Conservation (phyloP, 805 yeast species). For the Teunomyces kruisii region DNA sequence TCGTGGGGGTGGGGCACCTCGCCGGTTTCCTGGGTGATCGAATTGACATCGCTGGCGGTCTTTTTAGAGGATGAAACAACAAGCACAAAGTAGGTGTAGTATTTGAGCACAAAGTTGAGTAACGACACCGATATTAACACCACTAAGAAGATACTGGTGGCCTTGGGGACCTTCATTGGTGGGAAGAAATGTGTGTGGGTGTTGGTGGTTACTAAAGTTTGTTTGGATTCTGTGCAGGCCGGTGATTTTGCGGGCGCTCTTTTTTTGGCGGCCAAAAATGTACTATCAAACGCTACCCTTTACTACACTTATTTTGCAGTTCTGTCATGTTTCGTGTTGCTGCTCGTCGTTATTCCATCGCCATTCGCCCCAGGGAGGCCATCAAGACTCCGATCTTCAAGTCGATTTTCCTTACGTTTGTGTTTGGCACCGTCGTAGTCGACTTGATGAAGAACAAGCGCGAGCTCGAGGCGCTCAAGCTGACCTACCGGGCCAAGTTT, state of each 20-base stretch:
- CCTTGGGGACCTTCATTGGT: conserved; percentile 33
- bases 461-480: conserved; percentile 40
- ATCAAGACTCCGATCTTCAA: conserved; percentile 34
- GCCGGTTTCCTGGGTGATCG: conserved; percentile 32
- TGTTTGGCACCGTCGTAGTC: conserved; percentile 47
- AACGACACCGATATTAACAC: conserved; percentile 30
- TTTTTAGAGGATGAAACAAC: conserved; percentile 30
- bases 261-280: neutral
- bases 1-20: conserved; percentile 46
- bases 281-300: too few species aligned
- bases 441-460: conserved; percentile 48
- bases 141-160: conserved; percentile 34
- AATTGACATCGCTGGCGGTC: conserved; percentile 19
- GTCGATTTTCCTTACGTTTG: conserved; percentile 34
- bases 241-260: too few species aligned
- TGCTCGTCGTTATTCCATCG: neutral
- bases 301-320: too few species aligned
- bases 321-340: conserved; percentile 2
- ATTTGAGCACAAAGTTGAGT: conserved; percentile 34
- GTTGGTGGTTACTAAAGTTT: neutral
- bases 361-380: neutral
- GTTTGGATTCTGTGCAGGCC: neutral
- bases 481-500: conserved; percentile 38
- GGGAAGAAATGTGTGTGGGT: neutral
- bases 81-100: conserved; percentile 38